Evolutionary conservation across 192 early-diverging fungal species (phyloP).

Genomic region (Backusella sp.): DNA sequence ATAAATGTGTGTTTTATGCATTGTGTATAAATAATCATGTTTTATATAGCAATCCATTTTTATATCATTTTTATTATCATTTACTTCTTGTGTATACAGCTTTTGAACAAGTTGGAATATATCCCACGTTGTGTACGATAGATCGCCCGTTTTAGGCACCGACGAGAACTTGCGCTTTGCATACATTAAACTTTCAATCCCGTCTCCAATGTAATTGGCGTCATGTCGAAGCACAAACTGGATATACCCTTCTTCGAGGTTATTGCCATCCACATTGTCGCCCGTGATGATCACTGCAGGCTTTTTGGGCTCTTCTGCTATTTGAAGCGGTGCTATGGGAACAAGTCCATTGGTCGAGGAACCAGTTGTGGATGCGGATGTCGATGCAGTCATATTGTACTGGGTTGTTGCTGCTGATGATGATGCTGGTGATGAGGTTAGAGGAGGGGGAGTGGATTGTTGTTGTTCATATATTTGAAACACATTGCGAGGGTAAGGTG

Average conservation of each 20-base stretch:
- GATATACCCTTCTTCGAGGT: constrained; percentile 36
- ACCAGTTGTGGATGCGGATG: not conserved
- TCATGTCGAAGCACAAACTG: constrained; percentile 40
- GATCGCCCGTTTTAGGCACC: constrained; percentile 35
- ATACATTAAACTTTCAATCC: constrained; percentile 34
- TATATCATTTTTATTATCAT: not conserved
- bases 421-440: not conserved
- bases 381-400: not conserved
- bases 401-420: not conserved
- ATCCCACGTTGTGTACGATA: constrained; percentile 37
- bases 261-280: constrained; percentile 23
- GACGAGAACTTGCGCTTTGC: constrained; percentile 32
- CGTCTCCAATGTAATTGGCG: constrained; percentile 27
- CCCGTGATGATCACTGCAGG: constrained; percentile 19
- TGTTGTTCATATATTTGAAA: not conserved
- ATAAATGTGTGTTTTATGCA: too few relatives aligned
- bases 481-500: not conserved
- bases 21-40: too few relatives aligned
- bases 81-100: constrained; percentile 35
- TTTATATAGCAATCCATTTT: not conserved
- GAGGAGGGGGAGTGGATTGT: too few relatives aligned
- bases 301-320: not conserved
- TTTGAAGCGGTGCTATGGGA: not conserved
- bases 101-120: constrained; percentile 33
- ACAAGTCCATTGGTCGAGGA: not conserved